These are phyloP conservation scores for Penicillium freii DNA, from an alignment of 2,329 filamentous ascomycete genomes.

Conservation along the genomic window DNA sequence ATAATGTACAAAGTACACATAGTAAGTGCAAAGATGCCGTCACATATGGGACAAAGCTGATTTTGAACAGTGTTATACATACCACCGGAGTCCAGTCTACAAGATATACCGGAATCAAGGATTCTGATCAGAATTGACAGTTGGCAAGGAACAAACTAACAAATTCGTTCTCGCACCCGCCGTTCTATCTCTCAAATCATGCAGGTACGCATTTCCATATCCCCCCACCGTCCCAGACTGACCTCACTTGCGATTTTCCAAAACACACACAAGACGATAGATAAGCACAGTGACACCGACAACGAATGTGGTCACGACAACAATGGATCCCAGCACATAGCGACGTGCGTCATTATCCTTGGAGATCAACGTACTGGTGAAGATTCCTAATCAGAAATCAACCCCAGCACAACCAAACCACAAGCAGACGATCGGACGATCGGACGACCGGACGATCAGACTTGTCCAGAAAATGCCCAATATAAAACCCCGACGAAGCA, in stretches of 20 bases:
- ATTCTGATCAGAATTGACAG: neutral
- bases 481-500: neutral
- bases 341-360: slow-evolving; percentile 16
- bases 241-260: slow-evolving; percentile 47
- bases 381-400: slow-evolving; percentile 35
- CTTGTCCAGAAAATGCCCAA: neutral
- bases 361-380: slow-evolving; percentile 48
- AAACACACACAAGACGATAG: slow-evolving; percentile 48
- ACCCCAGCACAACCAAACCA: neutral
- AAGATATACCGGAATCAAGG: neutral
- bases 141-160: neutral
- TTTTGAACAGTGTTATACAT: neutral
- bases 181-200: slow-evolving; percentile 51
- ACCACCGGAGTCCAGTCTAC: neutral
- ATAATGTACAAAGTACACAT: too few species aligned
- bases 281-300: slow-evolving; percentile 41
- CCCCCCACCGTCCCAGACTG: slow-evolving; percentile 42
- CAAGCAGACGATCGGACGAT: neutral
- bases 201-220: slow-evolving; percentile 54
- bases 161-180: slow-evolving; percentile 5
- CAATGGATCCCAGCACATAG: slow-evolving; percentile 17
- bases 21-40: neutral
- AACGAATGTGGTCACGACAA: slow-evolving; percentile 36
- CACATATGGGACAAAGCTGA: neutral
- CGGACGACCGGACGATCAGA: too few species aligned